phyloP scores from a whole-genome alignment of 352 stramenopile genomes.

The Thraustochytrium striatum region DNA sequence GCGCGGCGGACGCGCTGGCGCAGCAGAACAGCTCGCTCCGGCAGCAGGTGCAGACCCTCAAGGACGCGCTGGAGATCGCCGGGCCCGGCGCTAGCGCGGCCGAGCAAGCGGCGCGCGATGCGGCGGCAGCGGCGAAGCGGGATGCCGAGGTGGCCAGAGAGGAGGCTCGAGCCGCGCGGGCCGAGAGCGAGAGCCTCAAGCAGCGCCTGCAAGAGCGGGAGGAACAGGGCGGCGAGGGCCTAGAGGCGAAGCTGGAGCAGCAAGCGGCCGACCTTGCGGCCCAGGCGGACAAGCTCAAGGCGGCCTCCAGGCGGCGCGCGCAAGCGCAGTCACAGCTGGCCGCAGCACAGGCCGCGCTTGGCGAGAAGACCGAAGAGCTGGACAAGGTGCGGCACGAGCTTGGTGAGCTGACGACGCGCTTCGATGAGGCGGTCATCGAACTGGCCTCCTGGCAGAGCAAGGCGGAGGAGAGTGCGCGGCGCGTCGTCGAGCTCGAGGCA shows the following conservation, averaged over 20 bases:
- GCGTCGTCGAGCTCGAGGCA: background rate
- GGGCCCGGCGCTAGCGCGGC: background rate
- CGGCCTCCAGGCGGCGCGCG: background rate
- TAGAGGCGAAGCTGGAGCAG: background rate
- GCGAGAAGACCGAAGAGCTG: background rate
- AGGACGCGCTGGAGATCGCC: conserved; percentile 13
- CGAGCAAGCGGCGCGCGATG: background rate
- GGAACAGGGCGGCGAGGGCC: background rate
- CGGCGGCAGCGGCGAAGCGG: background rate
- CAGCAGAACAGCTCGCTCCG: background rate
- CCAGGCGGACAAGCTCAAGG: conserved; percentile 31
- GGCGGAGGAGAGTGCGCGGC: background rate
- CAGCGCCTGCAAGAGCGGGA: background rate
- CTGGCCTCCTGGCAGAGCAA: background rate
- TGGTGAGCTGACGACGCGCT: background rate
- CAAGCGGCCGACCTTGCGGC: conserved; percentile 24
- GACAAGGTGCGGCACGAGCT: background rate
- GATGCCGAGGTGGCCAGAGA: background rate
- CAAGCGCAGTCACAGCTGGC: conserved; percentile 41
- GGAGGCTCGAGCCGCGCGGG: background rate
- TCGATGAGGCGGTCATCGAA: background rate
- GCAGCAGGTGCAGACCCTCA: conserved; percentile 12
- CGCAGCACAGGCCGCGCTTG: background rate
- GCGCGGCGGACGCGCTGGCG: background rate
- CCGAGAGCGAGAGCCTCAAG: background rate